Conservation (phyloP, 495 filamentous ascomycete species). For the Daldinia grandis region DNA sequence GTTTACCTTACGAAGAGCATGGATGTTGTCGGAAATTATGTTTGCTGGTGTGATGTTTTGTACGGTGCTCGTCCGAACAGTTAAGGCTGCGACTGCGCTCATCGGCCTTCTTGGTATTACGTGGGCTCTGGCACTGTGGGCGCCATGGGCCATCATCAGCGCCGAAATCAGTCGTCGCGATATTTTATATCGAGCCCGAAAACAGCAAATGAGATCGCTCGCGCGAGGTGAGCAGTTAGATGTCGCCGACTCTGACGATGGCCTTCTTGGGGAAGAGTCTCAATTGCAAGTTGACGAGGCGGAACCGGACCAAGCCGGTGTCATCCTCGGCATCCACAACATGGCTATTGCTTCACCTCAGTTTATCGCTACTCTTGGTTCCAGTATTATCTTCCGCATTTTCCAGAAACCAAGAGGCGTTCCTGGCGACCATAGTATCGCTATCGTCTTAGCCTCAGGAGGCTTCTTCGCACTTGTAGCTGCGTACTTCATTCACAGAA, state of each 20-base stretch:
- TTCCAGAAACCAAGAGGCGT: constrained; percentile 84
- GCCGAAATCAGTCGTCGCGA: constrained; percentile 85
- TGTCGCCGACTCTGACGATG: constrained; percentile 5
- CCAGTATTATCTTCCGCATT: constrained; percentile 79
- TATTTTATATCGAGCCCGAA: constrained; percentile 66
- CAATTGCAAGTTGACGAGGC: constrained; percentile 52
- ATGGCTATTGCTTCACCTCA: constrained; percentile 89
- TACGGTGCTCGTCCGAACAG: constrained; percentile 76
- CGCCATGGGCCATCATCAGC: constrained; percentile 89
- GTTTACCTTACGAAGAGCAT: constrained; percentile 84
- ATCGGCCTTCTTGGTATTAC: constrained; percentile 83
- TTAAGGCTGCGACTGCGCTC: constrained; percentile 72
- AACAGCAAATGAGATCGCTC: constrained; percentile 47
- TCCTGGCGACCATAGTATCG: constrained; percentile 85
- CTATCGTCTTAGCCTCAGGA: constrained; percentile 82
- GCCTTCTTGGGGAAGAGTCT: constrained; percentile 38
- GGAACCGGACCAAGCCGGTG: constrained; percentile 78
- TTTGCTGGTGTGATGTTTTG: constrained; percentile 81
- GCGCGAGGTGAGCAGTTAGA: constrained; percentile 17
- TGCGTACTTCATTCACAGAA: constrained; percentile 68
- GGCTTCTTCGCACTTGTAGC: constrained; percentile 80
- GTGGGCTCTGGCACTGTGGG: constrained; percentile 91
- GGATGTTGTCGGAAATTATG: constrained; percentile 81
- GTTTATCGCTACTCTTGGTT: constrained; percentile 83
- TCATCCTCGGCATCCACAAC: constrained; percentile 91